Evolutionary conservation across 305 asterid species (phyloP).

Genomic region (Salvia sclarea): DNA sequence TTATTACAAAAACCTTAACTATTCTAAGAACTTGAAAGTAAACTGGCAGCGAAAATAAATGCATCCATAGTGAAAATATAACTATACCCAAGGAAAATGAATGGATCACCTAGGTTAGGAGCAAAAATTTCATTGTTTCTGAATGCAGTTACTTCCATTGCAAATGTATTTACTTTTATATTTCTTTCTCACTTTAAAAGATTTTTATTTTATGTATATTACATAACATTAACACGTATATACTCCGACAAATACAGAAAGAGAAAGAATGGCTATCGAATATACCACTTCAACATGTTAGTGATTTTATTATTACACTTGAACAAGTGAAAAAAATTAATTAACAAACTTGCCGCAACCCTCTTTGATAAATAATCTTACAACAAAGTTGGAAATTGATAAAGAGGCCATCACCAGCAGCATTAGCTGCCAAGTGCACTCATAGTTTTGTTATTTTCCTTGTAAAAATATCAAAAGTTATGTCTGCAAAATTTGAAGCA

Average conservation of each 20-base stretch:
- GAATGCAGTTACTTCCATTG: too few species aligned
- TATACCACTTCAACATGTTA: not conserved
- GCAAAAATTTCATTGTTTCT: too few species aligned
- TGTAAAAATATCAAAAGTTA: conserved; percentile 16
- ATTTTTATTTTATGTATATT: too few species aligned
- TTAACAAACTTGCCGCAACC: conserved; percentile 19
- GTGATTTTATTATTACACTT: conserved; percentile 28
- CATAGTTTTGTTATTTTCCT: conserved; percentile 40
- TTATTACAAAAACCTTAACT: too few species aligned
- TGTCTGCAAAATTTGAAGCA: conserved; percentile 54
- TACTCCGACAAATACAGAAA: not conserved
- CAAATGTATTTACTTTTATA: too few species aligned
- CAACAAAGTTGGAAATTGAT: conserved; percentile 28
- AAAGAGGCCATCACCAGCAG: conserved; percentile 35
- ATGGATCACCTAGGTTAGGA: too few species aligned
- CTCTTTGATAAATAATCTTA: conserved; percentile 31
- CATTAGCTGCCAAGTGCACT: conserved; percentile 27
- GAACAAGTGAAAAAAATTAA: conserved; percentile 6
- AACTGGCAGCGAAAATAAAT: too few species aligned
- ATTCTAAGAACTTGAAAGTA: too few species aligned
- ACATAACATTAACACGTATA: not conserved
- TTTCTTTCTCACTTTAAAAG: too few species aligned
- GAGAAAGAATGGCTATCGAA: not conserved
- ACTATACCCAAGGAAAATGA: too few species aligned
- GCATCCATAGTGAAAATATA: too few species aligned